These are phyloP conservation scores for Zasmidium citrigriseum DNA, from an alignment of 2,329 filamentous ascomycete genomes.

Conservation along the genomic window DNA sequence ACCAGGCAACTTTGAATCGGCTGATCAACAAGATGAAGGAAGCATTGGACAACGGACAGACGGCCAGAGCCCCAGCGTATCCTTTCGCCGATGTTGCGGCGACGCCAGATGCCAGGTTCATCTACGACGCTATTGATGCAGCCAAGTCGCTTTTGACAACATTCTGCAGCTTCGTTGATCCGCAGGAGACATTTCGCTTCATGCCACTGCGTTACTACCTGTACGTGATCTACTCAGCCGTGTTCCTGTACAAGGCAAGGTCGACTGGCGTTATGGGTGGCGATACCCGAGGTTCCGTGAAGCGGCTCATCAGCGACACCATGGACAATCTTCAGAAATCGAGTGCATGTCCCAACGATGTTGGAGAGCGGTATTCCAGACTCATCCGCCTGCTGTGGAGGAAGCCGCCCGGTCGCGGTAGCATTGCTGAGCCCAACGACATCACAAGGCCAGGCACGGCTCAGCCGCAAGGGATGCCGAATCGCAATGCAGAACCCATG, in stretches of 20 bases:
- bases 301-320: conserved; percentile 59
- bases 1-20: conserved; percentile 49
- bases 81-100: conserved; percentile 49
- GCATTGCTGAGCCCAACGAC: conserved; percentile 25
- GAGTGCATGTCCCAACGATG: conserved; percentile 59
- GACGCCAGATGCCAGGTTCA: conserved; percentile 65
- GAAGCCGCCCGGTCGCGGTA: conserved; percentile 33
- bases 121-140: conserved; percentile 66
- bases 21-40: conserved; percentile 28
- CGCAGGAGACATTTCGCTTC: conserved; percentile 60
- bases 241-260: conserved; percentile 66
- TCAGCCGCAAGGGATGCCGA: conserved; percentile 15
- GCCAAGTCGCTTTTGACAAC: conserved; percentile 63
- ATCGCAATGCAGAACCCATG: conserved; percentile 10
- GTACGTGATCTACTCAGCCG: conserved; percentile 63
- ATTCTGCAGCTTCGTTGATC: conserved; percentile 61
- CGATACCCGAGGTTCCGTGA: conserved; percentile 57
- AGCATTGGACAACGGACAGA: conserved; percentile 27
- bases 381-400: conserved; percentile 64
- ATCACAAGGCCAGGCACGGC: conserved; percentile 20
- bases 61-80: conserved; percentile 21
- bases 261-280: conserved; percentile 61
- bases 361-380: conserved; percentile 62
- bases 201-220: conserved; percentile 67
- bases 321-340: conserved; percentile 62